These are phyloP conservation scores for Salix dunnii DNA, from an alignment of 345 rosid genomes.

Conservation along the genomic window DNA sequence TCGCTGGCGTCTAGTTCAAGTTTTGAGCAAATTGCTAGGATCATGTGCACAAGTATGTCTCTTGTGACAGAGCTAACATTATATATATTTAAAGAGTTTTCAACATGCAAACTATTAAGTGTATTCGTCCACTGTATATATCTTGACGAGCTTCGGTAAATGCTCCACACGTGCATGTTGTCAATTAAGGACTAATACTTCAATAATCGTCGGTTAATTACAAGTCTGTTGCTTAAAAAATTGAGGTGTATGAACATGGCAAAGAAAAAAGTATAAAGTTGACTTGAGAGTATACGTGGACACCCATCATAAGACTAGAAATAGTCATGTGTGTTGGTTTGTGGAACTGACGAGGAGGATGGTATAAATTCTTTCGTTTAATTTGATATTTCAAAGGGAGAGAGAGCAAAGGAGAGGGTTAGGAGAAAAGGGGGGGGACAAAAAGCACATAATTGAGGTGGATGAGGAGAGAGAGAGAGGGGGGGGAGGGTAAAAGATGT, in stretches of 20 bases:
- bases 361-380: not conserved
- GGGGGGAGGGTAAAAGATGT: slow-evolving; percentile 4
- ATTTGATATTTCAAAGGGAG: not conserved
- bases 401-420: not conserved
- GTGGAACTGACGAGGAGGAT: not conserved
- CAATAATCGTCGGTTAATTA: not conserved
- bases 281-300: not conserved
- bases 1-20: not conserved
- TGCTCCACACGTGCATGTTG: not conserved
- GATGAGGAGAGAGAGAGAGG: slow-evolving; percentile 11
- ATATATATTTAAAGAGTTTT: not conserved
- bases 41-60: not conserved
- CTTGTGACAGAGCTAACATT: not conserved
- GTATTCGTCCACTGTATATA: not conserved
- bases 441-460: slow-evolving; percentile 35
- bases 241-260: not conserved
- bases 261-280: not conserved
- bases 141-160: not conserved
- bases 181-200: not conserved
- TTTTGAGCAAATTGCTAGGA: not conserved
- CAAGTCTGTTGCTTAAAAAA: not conserved
- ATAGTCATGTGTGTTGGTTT: not conserved
- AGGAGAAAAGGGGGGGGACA: slow-evolving; percentile 33
- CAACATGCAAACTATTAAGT: not conserved
- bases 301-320: not conserved